These are phyloP conservation scores for Striga asiatica DNA, from an alignment of 257 asterid species.

Conservation along the genomic window DNA sequence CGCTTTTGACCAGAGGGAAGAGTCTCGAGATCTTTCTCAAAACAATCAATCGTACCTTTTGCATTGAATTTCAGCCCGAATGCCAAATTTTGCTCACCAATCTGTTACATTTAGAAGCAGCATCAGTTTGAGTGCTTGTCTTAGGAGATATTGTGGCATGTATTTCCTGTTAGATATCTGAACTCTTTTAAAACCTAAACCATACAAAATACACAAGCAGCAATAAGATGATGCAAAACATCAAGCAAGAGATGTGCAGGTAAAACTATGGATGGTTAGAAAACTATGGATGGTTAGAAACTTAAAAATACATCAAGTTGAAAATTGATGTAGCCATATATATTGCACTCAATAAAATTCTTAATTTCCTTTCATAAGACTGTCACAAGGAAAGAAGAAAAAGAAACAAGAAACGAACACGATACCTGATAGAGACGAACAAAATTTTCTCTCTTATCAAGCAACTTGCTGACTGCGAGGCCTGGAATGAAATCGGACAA, in stretches of 20 bases:
- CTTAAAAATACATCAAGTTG: too few species aligned
- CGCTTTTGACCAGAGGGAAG: constrained; percentile 50
- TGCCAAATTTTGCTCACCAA: constrained; percentile 65
- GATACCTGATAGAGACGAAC: constrained; percentile 77
- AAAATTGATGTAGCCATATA: too few species aligned
- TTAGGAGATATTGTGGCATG: neutral
- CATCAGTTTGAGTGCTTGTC: constrained; percentile 10
- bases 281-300: too few species aligned
- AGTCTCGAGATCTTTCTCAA: constrained; percentile 57
- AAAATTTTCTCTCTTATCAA: constrained; percentile 49
- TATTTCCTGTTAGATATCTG: neutral
- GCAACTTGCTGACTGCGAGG: constrained; percentile 68
- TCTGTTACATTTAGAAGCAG: constrained; percentile 29
- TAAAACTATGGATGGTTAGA: neutral
- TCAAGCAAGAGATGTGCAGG: neutral
- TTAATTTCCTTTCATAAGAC: neutral
- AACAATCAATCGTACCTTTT: constrained; percentile 68
- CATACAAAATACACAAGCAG: neutral
- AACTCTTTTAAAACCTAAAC: neutral
- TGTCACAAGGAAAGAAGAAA: neutral
- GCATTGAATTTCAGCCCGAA: constrained; percentile 79
- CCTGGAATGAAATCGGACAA: constrained; percentile 81
- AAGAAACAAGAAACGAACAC: neutral
- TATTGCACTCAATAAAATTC: too few species aligned
- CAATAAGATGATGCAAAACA: neutral